Conservation (phyloP, 495 filamentous ascomycete species). For the Hyaloscypha bicolor region DNA sequence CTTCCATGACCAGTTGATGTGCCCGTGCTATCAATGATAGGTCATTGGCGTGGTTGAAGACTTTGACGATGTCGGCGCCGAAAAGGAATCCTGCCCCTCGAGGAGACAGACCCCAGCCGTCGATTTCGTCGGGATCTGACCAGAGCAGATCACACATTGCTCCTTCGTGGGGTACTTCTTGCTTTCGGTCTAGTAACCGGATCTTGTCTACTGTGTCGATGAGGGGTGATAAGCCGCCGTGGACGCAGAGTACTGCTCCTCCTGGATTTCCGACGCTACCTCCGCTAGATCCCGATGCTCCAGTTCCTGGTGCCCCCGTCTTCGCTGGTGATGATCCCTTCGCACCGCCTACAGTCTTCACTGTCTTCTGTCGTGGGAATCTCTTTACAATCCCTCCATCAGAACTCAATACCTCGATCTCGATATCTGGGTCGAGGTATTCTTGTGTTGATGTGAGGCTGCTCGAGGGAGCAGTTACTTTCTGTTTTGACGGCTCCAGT, state of each 20-base stretch:
- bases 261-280: slow-evolving; percentile 67
- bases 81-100: slow-evolving; percentile 96
- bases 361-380: slow-evolving; percentile 54
- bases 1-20: slow-evolving; percentile 98
- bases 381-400: slow-evolving; percentile 75
- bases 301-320: slow-evolving; percentile 77
- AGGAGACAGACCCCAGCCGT: slow-evolving; percentile 94
- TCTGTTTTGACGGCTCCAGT: slow-evolving; percentile 54
- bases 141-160: slow-evolving; percentile 98
- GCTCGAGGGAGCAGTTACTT: slow-evolving; percentile 47
- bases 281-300: slow-evolving; percentile 65
- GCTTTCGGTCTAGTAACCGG: slow-evolving; percentile 90
- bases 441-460: slow-evolving; percentile 37
- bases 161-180: slow-evolving; percentile 97
- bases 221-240: slow-evolving; percentile 88
- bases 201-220: slow-evolving; percentile 97
- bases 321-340: slow-evolving; percentile 38
- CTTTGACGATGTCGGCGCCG: slow-evolving; percentile 92
- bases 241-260: slow-evolving; percentile 91
- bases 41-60: slow-evolving; percentile 93
- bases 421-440: slow-evolving; percentile 68
- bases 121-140: slow-evolving; percentile 98
- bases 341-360: slow-evolving; percentile 27
- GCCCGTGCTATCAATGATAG: slow-evolving; percentile 89
- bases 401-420: slow-evolving; percentile 89